Evolutionary conservation across 192 early-diverging fungal species (phyloP).

Genomic region (Coemansia sp.): DNA sequence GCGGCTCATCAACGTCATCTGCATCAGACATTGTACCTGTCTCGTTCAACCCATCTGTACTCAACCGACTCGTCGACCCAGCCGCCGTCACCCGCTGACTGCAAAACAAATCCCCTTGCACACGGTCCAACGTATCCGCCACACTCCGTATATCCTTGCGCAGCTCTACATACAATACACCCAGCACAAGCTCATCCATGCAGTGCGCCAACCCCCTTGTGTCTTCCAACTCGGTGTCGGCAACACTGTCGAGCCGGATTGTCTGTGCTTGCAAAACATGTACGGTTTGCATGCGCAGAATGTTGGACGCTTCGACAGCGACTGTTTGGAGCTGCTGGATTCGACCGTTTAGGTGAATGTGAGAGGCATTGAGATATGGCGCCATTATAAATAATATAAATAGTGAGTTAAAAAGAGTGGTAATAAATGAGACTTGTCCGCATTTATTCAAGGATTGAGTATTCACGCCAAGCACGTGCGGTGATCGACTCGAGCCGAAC

Average conservation of each 20-base stretch:
- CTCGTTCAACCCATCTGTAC: not conserved
- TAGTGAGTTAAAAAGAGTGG: not conserved
- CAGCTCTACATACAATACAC: constrained; percentile 38
- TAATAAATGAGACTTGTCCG: too few relatives aligned
- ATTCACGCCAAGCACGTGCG: too few relatives aligned
- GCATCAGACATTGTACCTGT: not conserved
- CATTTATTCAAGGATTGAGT: too few relatives aligned
- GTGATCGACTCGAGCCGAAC: not conserved
- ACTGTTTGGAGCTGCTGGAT: constrained; percentile 43
- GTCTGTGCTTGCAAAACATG: constrained; percentile 35
- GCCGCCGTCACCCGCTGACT: constrained; percentile 6
- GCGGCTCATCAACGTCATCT: constrained; percentile 10
- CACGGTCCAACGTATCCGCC: constrained; percentile 26
- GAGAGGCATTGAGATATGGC: constrained; percentile 1
- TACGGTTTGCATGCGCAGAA: constrained; percentile 31
- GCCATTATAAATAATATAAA: not conserved
- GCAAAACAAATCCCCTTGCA: constrained; percentile 28
- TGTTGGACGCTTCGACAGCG: constrained; percentile 29
- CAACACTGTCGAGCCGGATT: constrained; percentile 36
- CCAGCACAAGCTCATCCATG: constrained; percentile 43
- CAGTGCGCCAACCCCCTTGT: constrained; percentile 12
- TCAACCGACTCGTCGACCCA: constrained; percentile 5
- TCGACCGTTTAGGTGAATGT: constrained; percentile 17
- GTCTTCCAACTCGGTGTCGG: constrained; percentile 41
- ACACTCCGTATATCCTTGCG: constrained; percentile 37